These are phyloP conservation scores for Trichoderma gracile DNA, from an alignment of 2,329 filamentous ascomycete species.

Conservation along the genomic window DNA sequence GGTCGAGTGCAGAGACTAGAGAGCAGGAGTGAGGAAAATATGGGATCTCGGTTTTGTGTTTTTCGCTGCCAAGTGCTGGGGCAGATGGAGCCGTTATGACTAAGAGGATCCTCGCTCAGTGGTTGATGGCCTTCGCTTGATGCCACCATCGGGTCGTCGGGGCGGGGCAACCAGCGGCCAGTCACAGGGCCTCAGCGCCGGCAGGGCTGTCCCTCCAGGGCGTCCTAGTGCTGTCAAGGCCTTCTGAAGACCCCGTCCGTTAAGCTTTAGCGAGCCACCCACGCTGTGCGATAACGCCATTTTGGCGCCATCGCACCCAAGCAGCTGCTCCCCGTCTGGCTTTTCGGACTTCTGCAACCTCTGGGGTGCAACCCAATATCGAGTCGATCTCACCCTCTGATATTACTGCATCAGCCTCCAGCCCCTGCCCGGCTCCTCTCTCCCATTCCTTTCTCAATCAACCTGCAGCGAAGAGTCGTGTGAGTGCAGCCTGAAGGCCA, in stretches of 20 bases:
- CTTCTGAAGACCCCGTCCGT: conserved; percentile 11
- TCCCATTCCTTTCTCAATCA: neutral
- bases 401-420: neutral
- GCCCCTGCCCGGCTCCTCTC: conserved; percentile 15
- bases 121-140: neutral
- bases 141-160: conserved; percentile 25
- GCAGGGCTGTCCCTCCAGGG: neutral
- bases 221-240: neutral
- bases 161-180: conserved; percentile 10
- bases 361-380: conserved; percentile 2
- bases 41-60: neutral
- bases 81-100: conserved; percentile 20
- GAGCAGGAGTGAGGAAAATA: neutral
- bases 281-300: conserved; percentile 41
- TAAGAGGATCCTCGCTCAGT: conserved; percentile 11
- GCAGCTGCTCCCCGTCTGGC: conserved; percentile 4
- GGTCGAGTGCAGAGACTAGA: conserved; percentile 5
- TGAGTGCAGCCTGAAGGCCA: neutral
- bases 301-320: conserved; percentile 42
- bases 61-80: conserved; percentile 5
- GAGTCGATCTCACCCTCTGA: conserved; percentile 10
- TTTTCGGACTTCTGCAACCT: conserved; percentile 7
- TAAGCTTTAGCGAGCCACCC: conserved; percentile 24
- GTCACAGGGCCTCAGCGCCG: conserved; percentile 7
- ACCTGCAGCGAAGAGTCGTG: conserved; percentile 8